These are phyloP conservation scores for Phytopythium delawarense DNA, from an alignment of 352 stramenopile genomes.

Conservation along the genomic window DNA sequence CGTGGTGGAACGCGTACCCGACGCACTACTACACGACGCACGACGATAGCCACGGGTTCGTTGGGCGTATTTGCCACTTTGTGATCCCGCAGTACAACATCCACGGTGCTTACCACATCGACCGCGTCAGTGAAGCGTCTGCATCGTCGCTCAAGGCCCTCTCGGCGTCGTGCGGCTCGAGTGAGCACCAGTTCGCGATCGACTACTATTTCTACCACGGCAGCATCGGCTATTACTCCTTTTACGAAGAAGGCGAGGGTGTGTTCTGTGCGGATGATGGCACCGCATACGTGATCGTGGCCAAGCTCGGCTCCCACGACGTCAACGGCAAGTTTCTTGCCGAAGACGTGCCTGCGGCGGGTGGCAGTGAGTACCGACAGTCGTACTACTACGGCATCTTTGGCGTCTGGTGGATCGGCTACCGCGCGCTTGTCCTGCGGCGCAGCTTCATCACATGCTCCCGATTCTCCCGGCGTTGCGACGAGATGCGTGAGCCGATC, in stretches of 20 bases:
- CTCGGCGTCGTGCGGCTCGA: not conserved
- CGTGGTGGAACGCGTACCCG: slow-evolving; percentile 13
- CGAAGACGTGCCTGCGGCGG: slow-evolving; percentile 4
- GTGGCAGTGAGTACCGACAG: slow-evolving; percentile 8
- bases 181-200: slow-evolving; percentile 2
- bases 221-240: slow-evolving; percentile 8
- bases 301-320: slow-evolving; percentile 14
- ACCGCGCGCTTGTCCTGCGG: slow-evolving; percentile 15
- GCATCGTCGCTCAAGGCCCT: not conserved
- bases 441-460: slow-evolving; percentile 15
- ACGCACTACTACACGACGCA: slow-evolving; percentile 13
- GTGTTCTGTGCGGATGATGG: slow-evolving; percentile 14
- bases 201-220: slow-evolving; percentile 8
- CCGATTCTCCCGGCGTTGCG: not conserved
- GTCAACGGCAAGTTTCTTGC: slow-evolving; percentile 14
- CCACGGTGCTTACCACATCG: slow-evolving; percentile 16
- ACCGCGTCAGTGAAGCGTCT: not conserved
- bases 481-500: not conserved
- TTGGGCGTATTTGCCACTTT: slow-evolving; percentile 11
- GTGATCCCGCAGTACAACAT: slow-evolving; percentile 24
- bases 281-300: slow-evolving; percentile 14
- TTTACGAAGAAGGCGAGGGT: slow-evolving; percentile 17
- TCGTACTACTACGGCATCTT: slow-evolving; percentile 23
- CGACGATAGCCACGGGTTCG: not conserved
- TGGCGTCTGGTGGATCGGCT: slow-evolving; percentile 17